A percentile compares a stretch with the other conserved stretches of the same genome.
These are phyloP conservation scores for Trichoderma atrobrunneum DNA, from an alignment of 2,329 filamentous ascomycete genomes.

Conservation along the genomic window DNA sequence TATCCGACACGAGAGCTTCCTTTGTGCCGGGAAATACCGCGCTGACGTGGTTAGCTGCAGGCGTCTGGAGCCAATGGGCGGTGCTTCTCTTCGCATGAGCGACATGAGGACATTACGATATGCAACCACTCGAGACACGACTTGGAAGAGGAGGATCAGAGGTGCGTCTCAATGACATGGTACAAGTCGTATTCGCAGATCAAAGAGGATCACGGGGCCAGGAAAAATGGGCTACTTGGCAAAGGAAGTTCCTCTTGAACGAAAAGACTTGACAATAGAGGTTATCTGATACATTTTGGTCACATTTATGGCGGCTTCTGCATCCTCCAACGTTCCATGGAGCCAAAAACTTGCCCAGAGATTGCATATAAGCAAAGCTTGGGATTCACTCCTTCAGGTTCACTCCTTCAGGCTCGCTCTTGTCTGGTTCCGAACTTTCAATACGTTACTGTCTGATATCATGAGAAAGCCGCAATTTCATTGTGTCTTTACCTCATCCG, in stretches of 20 bases:
- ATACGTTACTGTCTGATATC: background rate
- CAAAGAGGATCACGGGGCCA: background rate
- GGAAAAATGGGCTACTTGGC: background rate
- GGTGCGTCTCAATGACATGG: conserved; percentile 10
- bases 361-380: background rate
- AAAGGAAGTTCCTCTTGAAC: no score
- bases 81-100: background rate
- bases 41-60: conserved; percentile 13
- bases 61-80: conserved; percentile 1
- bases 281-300: background rate
- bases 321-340: background rate
- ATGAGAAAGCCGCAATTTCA: background rate
- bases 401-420: background rate
- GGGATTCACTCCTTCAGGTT: background rate
- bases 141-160: conserved; percentile 1
- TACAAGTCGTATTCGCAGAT: conserved; percentile 1
- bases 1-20: conserved; percentile 6
- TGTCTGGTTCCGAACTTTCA: background rate
- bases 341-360: background rate
- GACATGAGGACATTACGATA: conserved; percentile 5
- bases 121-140: conserved; percentile 21
- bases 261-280: background rate
- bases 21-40: conserved; percentile 16
- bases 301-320: background rate
- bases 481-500: background rate